These are phyloP conservation scores for Globisporangium viniferum DNA, from an alignment of 352 stramenopile genomes.

Conservation along the genomic window DNA sequence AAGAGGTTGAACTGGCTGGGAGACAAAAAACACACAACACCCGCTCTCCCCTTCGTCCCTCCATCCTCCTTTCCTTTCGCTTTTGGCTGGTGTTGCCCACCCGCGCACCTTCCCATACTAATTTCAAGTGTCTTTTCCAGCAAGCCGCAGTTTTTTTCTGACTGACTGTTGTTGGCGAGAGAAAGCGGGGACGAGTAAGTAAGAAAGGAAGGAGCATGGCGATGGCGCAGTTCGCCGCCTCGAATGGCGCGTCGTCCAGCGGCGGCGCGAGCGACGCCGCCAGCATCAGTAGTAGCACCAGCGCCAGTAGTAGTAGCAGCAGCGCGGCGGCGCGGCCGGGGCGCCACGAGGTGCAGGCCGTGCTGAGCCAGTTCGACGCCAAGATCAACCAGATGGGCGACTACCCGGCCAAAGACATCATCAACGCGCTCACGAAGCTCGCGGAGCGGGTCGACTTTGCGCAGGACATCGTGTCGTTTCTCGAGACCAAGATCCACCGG, in stretches of 20 bases:
- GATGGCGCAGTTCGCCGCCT: slow-evolving; percentile 43
- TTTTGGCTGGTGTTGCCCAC: not conserved
- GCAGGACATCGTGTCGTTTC: slow-evolving; percentile 83
- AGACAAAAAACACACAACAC: not conserved
- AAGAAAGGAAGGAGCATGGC: slow-evolving; percentile 25
- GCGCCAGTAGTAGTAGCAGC: not conserved
- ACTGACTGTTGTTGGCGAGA: not conserved
- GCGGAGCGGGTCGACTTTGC: slow-evolving; percentile 72
- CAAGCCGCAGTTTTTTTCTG: not conserved
- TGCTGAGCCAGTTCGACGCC: slow-evolving; percentile 74
- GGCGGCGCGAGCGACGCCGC: not conserved
- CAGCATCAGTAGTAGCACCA: not conserved
- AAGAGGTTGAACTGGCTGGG: not conserved
- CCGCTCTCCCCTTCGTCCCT: not conserved
- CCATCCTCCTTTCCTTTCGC: not conserved
- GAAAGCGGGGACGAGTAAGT: not conserved
- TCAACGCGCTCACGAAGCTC: slow-evolving; percentile 87
- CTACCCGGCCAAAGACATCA: slow-evolving; percentile 87
- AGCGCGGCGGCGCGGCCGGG: slow-evolving; percentile 2
- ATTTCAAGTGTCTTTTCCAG: not conserved
- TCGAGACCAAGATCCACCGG: slow-evolving; percentile 88
- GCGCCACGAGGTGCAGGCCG: slow-evolving; percentile 44
- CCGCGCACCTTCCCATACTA: not conserved
- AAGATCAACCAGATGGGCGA: slow-evolving; percentile 86
- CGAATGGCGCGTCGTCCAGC: slow-evolving; percentile 9